phyloP scores from a whole-genome alignment of 305 asterid genomes.

The Fraxinus velutina region DNA sequence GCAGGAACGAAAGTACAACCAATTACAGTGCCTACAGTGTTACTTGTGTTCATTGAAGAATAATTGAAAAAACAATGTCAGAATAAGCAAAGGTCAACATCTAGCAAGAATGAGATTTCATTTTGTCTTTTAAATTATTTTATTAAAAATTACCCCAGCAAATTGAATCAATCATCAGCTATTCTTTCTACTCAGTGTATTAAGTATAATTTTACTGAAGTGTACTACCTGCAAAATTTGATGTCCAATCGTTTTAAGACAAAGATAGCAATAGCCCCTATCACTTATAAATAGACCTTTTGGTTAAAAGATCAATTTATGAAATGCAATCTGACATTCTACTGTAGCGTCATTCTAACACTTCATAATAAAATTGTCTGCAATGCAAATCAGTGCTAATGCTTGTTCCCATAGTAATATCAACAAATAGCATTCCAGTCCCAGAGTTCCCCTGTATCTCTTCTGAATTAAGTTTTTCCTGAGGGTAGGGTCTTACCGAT shows the following conservation, averaged over 20 bases:
- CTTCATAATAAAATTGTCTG: not conserved
- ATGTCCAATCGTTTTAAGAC: not conserved
- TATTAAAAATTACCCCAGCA: not conserved
- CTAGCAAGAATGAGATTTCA: constrained; percentile 5
- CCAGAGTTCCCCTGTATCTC: constrained; percentile 14
- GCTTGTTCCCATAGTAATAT: constrained; percentile 14
- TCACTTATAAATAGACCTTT: not conserved
- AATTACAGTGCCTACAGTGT: not conserved
- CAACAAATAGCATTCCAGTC: constrained; percentile 7
- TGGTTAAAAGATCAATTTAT: not conserved
- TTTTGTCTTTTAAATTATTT: not conserved
- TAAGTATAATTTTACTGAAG: not conserved
- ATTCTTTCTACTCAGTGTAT: not conserved
- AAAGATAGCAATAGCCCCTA: not conserved
- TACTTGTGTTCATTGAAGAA: not conserved
- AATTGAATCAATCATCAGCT: constrained; percentile 1
- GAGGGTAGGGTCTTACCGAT: constrained; percentile 63
- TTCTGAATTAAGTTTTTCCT: constrained; percentile 14
- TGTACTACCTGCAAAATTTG: not conserved
- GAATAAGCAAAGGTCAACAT: constrained; percentile 13
- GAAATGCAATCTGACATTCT: not conserved
- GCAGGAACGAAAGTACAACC: not conserved
- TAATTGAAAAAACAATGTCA: constrained; percentile 8
- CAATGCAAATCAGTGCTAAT: constrained; percentile 2
- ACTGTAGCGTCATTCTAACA: not conserved